Base-by-base conservation (phyloP, 2,329 filamentous ascomycete species). In the Apiospora rasikravindrae region DNA sequence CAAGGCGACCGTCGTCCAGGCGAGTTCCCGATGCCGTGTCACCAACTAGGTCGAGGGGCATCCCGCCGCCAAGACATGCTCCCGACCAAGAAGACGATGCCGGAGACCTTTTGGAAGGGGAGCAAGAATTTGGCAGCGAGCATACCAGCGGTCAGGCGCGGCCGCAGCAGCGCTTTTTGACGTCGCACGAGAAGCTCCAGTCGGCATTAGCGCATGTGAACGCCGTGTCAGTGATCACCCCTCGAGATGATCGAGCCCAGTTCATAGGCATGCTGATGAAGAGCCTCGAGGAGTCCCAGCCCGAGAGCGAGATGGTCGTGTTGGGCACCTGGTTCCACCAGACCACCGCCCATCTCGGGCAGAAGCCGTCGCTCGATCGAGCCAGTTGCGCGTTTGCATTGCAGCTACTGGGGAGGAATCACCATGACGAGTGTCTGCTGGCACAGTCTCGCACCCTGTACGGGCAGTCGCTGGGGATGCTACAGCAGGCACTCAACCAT, bases 401-500 rank as follows among this genome's bases (percentile, higher is more conserved):
- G 14, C 69, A 73, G 33, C 22, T 71, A 5, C 70, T 73, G 29
- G 72, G 72, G 26, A 53, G 70, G 26, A 37, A 44, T 14, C 19
- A 71, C 33, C 26, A 64, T 2, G 68, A 73, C 37, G 72, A 73
- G 37, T 5, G 44, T 11, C 24, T 73, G 10, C 11, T 71, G 19
- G 45, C 61, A 14, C 67, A 70, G 37, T 73, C 72, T 19, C 70
- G 68, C 33, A 61, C 68, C n/a, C 37, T 68, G 1, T 73, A 71
- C 49, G 57, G 67, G 11, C 44, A 49, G 22, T 67, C 72, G 8
- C 53, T 71, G 16, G 13, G 61, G 53, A n/a, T 33, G 37, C 61
- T 73, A 7, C 68, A 71, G 13, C 53, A 26, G 24, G 53, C 72
- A 7, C 26, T 73, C 47, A 66, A 71, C 22, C 72, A 73, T 33